Base-by-base conservation (phyloP, 768 basidiomycete species). In the Boletus subcaerulescens region DNA sequence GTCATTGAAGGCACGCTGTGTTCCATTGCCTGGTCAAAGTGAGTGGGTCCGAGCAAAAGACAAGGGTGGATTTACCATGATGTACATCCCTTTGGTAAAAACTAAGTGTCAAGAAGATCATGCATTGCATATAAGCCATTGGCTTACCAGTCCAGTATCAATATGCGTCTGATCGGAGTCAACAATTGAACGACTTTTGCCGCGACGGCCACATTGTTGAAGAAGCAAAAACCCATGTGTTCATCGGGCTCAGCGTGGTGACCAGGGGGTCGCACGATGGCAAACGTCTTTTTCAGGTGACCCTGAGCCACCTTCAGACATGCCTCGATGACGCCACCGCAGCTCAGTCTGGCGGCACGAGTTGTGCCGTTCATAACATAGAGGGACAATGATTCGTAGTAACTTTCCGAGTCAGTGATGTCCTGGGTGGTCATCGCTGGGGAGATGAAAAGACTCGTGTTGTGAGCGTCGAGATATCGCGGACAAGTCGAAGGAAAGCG, bases 221-320 rank as follows among this genome's bases (percentile, higher is more conserved):
- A 97, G 76, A 99, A 97, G 72, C 97, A 98, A 71, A 99, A 99
- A 1, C 97, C 97, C 95, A 98, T 98, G 59, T 93, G 91, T 67
- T 95, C 89, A 60, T 97, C 92, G 5, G 97, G 97, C 68, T 99
- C 97, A 7, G 97, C 95, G 65, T 99, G 97, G 68, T 99, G 97
- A 0, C 97, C 97, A 0, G 97, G 97, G 13, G 97, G 97, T 50
- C 97, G 83, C 35, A 98, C 95, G 57, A 98, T 92, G 3, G 97
- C 97, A 67, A 99, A 89, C 0, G 90, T 80, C 70, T 95, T 98
- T 64, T 87, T 80, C 38, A 98, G 76, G 60, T 86, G 80, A 14
- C 86, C 80, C 33, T 84, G 83, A 32, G 92, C 94, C 43, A 98
- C 94, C 5, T 91, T 85, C 13, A 93, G 76, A 64, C 85, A 82